Conservation (phyloP, 208 protist species). For the Trypanosoma rangeli region DNA sequence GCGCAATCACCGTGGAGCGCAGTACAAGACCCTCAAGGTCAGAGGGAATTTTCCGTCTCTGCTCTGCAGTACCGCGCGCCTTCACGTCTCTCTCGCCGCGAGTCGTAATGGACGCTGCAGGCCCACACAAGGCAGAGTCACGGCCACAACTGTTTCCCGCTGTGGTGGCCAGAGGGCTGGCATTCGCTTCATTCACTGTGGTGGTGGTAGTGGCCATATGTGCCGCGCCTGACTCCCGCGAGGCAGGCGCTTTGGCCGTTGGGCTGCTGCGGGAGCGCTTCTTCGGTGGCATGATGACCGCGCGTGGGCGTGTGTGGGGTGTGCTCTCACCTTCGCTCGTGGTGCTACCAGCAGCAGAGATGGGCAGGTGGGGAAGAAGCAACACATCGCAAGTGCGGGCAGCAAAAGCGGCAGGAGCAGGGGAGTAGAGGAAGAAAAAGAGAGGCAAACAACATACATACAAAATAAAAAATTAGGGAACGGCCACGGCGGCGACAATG, state of each 20-base stretch:
- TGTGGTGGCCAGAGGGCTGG: not conserved
- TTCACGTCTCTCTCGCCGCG: not conserved
- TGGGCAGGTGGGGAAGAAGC: slow-evolving; percentile 9
- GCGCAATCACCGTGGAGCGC: slow-evolving; percentile 77
- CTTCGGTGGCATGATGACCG: slow-evolving; percentile 1
- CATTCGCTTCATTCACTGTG: not conserved
- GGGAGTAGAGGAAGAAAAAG: not conserved
- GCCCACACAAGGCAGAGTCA: not conserved
- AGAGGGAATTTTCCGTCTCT: slow-evolving; percentile 8
- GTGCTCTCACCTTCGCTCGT: slow-evolving; percentile 2
- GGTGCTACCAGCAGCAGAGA: not conserved
- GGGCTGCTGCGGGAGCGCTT: slow-evolving; percentile 15
- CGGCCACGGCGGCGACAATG: too few relatives aligned
- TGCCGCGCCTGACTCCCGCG: not conserved
- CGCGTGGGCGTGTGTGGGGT: not conserved
- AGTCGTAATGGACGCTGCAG: not conserved
- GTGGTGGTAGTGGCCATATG: not conserved
- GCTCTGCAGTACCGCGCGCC: not conserved
- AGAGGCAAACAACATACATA: not conserved
- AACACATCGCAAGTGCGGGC: too few relatives aligned
- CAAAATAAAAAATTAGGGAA: not conserved
- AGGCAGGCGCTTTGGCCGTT: not conserved
- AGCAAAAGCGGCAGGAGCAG: too few relatives aligned
- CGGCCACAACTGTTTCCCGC: not conserved
- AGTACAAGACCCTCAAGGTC: slow-evolving; percentile 43